Conservation (phyloP, 2,329 filamentous ascomycete species). For the Talaromyces sp. region DNA sequence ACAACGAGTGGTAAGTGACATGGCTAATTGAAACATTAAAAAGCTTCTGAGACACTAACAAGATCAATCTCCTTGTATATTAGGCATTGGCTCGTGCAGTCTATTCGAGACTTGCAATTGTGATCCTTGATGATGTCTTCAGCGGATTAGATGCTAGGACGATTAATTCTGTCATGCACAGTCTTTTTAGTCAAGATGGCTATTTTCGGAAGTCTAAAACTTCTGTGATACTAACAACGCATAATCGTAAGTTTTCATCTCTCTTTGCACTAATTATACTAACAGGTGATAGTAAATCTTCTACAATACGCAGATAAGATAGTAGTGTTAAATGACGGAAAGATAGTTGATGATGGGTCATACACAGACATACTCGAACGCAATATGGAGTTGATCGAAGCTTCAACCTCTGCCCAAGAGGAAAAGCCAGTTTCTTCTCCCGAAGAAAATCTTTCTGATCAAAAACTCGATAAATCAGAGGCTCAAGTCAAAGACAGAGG, state of each 20-base stretch:
- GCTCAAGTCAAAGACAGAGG: not conserved
- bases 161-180: conserved; percentile 2
- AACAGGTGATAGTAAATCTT: conserved; percentile 14
- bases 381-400: not conserved
- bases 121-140: conserved; percentile 10
- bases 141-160: conserved; percentile 9
- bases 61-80: not conserved
- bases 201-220: conserved; percentile 3
- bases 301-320: conserved; percentile 37
- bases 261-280: conserved; percentile 41
- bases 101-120: conserved; percentile 32
- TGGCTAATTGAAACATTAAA: not conserved
- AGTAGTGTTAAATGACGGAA: conserved; percentile 20
- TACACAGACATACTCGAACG: not conserved
- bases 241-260: conserved; percentile 2
- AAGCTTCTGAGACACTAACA: not conserved
- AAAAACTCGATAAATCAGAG: not conserved
- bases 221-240: conserved; percentile 8
- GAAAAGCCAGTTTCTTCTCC: not conserved
- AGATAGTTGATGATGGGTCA: conserved; percentile 3
- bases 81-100: conserved; percentile 40
- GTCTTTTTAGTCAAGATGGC: conserved; percentile 7
- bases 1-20: conserved; percentile 58
- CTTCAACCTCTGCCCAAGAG: not conserved
- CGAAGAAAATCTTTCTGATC: not conserved